Evolutionary conservation across 345 rosid genomes (phyloP).

Genomic region (Crucihimalaya himalaica): DNA sequence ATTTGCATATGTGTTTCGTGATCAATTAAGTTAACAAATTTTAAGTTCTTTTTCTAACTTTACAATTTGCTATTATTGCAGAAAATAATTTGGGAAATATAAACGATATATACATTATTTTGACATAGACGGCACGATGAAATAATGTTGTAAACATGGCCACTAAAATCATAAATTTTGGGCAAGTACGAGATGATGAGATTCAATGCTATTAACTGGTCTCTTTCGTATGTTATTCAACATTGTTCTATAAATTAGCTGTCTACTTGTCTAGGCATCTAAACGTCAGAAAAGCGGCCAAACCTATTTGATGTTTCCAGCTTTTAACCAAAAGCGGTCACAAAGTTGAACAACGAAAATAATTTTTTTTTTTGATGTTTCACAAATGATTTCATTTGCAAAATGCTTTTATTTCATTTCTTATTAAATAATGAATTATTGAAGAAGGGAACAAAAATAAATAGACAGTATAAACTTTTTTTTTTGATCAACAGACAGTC

Average conservation of each 20-base stretch:
- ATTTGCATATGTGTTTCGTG: too few species aligned
- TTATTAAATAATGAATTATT: too few species aligned
- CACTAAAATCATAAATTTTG: not conserved
- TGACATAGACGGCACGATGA: not conserved
- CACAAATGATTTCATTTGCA: too few species aligned
- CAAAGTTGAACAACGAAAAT: too few species aligned
- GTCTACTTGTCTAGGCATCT: not conserved
- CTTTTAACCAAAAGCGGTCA: not conserved
- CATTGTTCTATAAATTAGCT: not conserved
- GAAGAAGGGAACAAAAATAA: not conserved
- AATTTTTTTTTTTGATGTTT: too few species aligned
- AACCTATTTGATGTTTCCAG: not conserved
- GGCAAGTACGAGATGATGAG: conserved; percentile 22
- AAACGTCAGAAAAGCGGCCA: not conserved
- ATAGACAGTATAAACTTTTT: too few species aligned
- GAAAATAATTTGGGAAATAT: not conserved
- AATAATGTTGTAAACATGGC: not conserved
- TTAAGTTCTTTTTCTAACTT: too few species aligned
- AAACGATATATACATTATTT: not conserved
- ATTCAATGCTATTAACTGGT: conserved; percentile 17
- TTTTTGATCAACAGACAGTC: too few species aligned
- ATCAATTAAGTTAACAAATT: too few species aligned
- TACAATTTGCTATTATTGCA: not conserved
- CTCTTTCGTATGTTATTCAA: not conserved
- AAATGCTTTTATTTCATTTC: not conserved